Base-by-base conservation (phyloP, 768 basidiomycete genomes). In the Terana coerulea region DNA sequence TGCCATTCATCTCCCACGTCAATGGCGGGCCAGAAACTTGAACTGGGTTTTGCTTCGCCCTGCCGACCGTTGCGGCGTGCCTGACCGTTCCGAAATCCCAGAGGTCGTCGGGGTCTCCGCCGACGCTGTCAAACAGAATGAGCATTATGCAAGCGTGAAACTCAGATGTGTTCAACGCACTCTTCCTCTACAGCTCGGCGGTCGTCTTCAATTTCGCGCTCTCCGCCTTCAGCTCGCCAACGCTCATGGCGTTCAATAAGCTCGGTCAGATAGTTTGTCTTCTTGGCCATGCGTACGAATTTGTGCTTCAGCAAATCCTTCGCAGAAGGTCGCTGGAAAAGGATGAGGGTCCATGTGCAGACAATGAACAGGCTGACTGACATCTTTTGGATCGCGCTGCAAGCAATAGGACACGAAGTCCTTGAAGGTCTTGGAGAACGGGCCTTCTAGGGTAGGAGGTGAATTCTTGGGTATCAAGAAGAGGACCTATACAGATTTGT, bases 71-170 rank as follows among this genome's bases (percentile, higher is more conserved):
- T 17, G 70, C 73, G 36, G 80, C 80, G 61, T 93, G 86, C 51
- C 91, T 88, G 40, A 98, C 87, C 7, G 95, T 98, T 12, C 95
- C 95, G 69, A 98, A 97, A 66, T 98, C 95, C 95, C 95, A 98
- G 29, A 98, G 72, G 57, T 95, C 92, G 47, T 91, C 90, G 2
- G 78, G 75, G 58, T 88, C 86, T 31, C 75, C 77, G 49, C 74
- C 73, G 11, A 71, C 66, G 43, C 75, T 74, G 42, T 84, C 19
- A 40, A n/a, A n/a, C n/a, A n/a, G n/a, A n/a, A 35, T 49, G 25
- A 9, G 33, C 33, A 34, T 10, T 10, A 34, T 34, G 10, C 33
- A 34, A 34, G 10, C 17, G 21, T 21, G n/a, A 34, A 14, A 44
- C 9, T 24, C 11, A 14, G 10, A 30, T 1, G 39, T 17, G 24